These are phyloP conservation scores for Sphaerosporella brunnea DNA, from an alignment of 495 filamentous ascomycete species.

Conservation along the genomic window DNA sequence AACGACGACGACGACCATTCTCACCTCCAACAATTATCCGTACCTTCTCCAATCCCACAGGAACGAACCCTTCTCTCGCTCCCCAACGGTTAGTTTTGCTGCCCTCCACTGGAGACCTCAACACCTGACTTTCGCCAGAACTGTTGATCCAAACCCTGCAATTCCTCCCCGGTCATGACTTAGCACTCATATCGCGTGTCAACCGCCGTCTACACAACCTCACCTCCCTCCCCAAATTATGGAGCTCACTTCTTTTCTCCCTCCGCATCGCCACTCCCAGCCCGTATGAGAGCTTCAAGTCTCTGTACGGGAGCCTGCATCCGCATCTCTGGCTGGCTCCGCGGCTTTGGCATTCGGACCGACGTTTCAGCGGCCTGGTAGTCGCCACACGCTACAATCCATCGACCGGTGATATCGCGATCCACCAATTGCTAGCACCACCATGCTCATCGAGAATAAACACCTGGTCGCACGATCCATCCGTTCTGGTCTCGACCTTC, in stretches of 20 bases:
- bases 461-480: constrained; percentile 30
- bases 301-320: constrained; percentile 52
- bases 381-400: constrained; percentile 58
- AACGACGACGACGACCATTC: too few species aligned
- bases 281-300: constrained; percentile 43
- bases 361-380: constrained; percentile 46
- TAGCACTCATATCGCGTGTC: constrained; percentile 30
- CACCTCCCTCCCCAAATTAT: constrained; percentile 34
- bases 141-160: constrained; percentile 34
- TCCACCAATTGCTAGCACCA: constrained; percentile 55
- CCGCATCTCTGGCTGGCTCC: constrained; percentile 71
- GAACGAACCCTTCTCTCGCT: too few species aligned
- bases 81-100: too few species aligned
- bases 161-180: constrained; percentile 31
- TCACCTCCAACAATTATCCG: too few species aligned
- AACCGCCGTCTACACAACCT: constrained; percentile 32
- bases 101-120: too few species aligned
- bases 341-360: constrained; percentile 76
- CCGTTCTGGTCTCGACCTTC: constrained; percentile 61
- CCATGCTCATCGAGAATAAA: constrained; percentile 41
- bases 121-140: too few species aligned
- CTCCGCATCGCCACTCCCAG: constrained; percentile 36
- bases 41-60: too few species aligned
- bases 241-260: constrained; percentile 33
- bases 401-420: constrained; percentile 56